phyloP scores from a whole-genome alignment of 2,329 filamentous ascomycete genomes.

The Stagonosporopsis vannaccii region DNA sequence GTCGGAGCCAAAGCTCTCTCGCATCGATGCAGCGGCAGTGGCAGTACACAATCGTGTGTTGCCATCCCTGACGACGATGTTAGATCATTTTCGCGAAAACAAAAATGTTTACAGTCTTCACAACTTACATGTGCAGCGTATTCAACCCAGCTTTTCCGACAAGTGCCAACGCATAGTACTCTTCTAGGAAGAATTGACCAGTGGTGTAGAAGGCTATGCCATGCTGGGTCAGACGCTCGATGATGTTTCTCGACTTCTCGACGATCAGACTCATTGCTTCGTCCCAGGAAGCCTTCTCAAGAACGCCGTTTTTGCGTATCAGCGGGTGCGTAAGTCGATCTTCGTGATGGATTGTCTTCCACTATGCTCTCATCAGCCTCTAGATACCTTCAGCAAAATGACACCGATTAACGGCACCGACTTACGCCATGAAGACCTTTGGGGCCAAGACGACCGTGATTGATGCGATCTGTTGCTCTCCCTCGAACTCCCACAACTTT shows the following conservation, averaged over 20 bases:
- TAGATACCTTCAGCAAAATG: too few species aligned
- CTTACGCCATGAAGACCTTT: constrained; percentile 7
- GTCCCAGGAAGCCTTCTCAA: constrained; percentile 16
- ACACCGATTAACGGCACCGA: neutral
- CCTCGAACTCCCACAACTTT: constrained; percentile 8
- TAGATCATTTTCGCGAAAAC: neutral
- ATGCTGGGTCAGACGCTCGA: constrained; percentile 12
- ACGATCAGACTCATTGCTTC: constrained; percentile 20
- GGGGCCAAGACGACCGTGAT: constrained; percentile 5
- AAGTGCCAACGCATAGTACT: constrained; percentile 17
- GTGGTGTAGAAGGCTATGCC: constrained; percentile 16
- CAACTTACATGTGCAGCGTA: constrained; percentile 14
- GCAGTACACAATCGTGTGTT: constrained; percentile 17
- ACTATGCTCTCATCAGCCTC: neutral
- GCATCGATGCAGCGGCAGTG: constrained; percentile 15
- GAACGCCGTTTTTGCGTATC: constrained; percentile 14
- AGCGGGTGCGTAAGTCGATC: constrained; percentile 13
- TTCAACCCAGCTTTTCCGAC: constrained; percentile 16
- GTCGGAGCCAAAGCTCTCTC: constrained; percentile 15
- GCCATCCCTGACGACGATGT: constrained; percentile 1
- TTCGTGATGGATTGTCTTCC: constrained; percentile 9
- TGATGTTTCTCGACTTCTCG: constrained; percentile 14
- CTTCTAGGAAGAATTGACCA: constrained; percentile 15
- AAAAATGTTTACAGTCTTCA: too few species aligned
- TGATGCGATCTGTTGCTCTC: constrained; percentile 8